Base-by-base conservation (phyloP, 306 rosid genomes). In the Casuarina cunninghamiana region DNA sequence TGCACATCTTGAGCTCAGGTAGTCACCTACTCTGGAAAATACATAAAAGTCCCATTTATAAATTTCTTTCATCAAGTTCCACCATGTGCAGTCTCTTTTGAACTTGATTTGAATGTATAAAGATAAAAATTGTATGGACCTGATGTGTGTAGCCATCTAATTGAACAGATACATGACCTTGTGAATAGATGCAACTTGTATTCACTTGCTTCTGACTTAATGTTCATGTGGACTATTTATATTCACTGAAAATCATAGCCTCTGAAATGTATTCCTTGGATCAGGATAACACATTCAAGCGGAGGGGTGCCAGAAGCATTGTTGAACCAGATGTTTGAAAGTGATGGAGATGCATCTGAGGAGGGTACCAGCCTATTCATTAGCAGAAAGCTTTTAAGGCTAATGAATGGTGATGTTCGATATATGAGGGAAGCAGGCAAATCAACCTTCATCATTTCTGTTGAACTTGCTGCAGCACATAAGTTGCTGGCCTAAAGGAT, bases 331-430 rank as follows among this genome's bases (percentile, higher is more conserved):
- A 89, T 93, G 97, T 95, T 92, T 83, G 97, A 87, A 61, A 86
- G 77, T 15, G 81, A 85, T 8, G 91, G 84, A 12, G 76, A 86
- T 11, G 81, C 89, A 51, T 91, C 94, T 0, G 98, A 95, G 42
- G 98, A 93, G 71, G 97, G 97, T 50, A 66, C 87, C 43, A 87
- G 96, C 86, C 86, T 95, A 16, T 87, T 93, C 46, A 86, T 95
- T 75, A 88, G 99, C 81, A 85, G 97, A 77, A 93, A 90, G 77
- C 87, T 95, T 63, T 85, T 93, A 83, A 90, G 90, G 84, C 93
- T 91, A 35, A 95, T 95, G 97, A 91, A 86, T 74, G 99, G 99
- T 53, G 97, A 91, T 57, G 91, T 93, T 17, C 89, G 84, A 48
- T 93, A 91, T 83, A 82, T 95, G 55, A 87, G 89, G 78, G 97